phyloP scores from a whole-genome alignment of 108 stramenopile species.

The Craspedostauros australis region DNA sequence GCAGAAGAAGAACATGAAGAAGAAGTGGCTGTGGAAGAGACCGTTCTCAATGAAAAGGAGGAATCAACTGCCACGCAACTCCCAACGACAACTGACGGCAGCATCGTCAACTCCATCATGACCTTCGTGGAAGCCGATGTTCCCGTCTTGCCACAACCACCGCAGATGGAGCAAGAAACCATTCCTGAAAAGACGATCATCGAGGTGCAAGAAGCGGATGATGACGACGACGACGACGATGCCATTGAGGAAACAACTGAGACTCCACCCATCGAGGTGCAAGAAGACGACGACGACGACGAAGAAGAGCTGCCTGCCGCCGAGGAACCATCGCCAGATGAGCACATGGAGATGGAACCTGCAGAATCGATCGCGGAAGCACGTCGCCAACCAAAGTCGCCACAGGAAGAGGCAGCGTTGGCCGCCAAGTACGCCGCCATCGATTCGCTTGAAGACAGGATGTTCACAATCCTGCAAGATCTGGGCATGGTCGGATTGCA shows the following conservation, averaged over 20 bases:
- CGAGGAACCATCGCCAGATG: neutral
- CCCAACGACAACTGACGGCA: too few relatives aligned
- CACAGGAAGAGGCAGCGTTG: constrained; percentile 32
- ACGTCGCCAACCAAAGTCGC: constrained; percentile 27
- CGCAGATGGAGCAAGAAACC: neutral
- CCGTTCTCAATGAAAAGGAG: too few relatives aligned
- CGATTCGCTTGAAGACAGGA: constrained; percentile 35
- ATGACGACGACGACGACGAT: neutral
- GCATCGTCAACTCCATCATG: neutral
- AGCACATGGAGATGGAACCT: neutral
- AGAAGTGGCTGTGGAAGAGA: too few relatives aligned
- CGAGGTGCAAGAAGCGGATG: neutral
- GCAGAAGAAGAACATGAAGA: too few relatives aligned
- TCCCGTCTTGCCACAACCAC: neutral
- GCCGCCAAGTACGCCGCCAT: constrained; percentile 47
- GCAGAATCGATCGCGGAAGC: neutral
- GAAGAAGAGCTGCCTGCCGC: neutral
- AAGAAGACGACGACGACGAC: neutral
- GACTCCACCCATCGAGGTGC: neutral
- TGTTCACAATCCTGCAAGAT: constrained; percentile 45
- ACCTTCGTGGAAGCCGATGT: neutral
- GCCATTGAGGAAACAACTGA: neutral
- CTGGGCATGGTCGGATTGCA: constrained; percentile 45
- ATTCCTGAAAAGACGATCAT: neutral
- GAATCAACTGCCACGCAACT: too few relatives aligned